These are phyloP conservation scores for Emergomyces africanus DNA, from an alignment of 2,329 filamentous ascomycete species.

Conservation along the genomic window DNA sequence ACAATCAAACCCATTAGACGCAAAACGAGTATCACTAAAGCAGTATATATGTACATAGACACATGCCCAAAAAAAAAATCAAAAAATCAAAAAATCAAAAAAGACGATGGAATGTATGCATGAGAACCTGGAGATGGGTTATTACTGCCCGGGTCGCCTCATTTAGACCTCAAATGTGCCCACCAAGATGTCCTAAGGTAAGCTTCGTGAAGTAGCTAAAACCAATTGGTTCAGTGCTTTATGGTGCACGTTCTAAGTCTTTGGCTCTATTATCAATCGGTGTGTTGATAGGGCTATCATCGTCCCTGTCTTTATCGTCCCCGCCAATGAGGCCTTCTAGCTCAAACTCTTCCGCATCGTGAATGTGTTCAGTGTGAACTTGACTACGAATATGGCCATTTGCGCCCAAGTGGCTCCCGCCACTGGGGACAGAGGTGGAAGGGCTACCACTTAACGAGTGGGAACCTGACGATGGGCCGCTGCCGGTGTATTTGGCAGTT, in stretches of 20 bases:
- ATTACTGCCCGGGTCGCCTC: not conserved
- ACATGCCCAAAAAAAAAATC: not conserved
- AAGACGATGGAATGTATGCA: not conserved
- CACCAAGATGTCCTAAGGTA: not conserved
- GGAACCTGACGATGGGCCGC: constrained; percentile 3
- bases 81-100: not conserved
- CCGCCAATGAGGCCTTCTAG: constrained; percentile 59
- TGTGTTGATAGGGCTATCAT: constrained; percentile 12
- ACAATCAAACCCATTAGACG: not conserved
- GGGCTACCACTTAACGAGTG: constrained; percentile 2
- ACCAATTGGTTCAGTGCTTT: not conserved
- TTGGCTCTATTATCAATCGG: not conserved
- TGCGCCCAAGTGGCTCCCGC: constrained; percentile 15
- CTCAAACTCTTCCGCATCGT: constrained; percentile 87
- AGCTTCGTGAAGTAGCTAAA: not conserved
- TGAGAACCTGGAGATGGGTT: not conserved
- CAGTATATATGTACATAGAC: not conserved
- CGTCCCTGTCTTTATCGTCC: constrained; percentile 19
- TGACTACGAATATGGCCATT: constrained; percentile 34
- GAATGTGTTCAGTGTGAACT: constrained; percentile 41
- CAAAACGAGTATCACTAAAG: not conserved
- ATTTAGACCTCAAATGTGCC: not conserved
- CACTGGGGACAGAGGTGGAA: constrained; percentile 1
- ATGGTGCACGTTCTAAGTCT: not conserved
- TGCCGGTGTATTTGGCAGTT: constrained; percentile 13